These are phyloP conservation scores for Pichia sp. DNA, from an alignment of 1,139 yeast genomes.

Conservation along the genomic window DNA sequence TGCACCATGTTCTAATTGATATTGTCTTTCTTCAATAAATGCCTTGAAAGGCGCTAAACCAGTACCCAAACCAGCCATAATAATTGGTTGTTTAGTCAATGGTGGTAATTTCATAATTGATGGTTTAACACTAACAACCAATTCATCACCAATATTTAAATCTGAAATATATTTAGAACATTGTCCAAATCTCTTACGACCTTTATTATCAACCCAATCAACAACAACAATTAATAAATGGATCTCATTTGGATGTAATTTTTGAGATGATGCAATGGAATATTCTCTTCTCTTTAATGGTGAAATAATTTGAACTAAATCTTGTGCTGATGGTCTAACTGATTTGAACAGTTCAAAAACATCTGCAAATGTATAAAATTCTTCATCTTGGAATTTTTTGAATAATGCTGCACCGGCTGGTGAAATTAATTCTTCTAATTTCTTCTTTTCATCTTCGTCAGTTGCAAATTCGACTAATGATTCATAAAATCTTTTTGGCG, in stretches of 20 bases:
- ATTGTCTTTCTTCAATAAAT: conserved; percentile 87
- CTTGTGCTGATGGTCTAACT: conserved; percentile 73
- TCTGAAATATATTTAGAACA: conserved; percentile 88
- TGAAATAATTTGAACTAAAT: conserved; percentile 65
- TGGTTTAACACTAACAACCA: conserved; percentile 92
- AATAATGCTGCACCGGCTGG: conserved; percentile 83
- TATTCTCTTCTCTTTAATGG: conserved; percentile 96
- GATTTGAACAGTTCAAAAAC: conserved; percentile 73
- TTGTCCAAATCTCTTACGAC: conserved; percentile 87
- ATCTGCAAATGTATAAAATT: conserved; percentile 76
- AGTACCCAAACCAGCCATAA: conserved; percentile 97
- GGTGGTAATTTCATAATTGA: conserved; percentile 96
- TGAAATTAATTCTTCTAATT: conserved; percentile 57
- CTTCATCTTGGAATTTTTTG: conserved; percentile 81
- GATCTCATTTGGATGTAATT: conserved; percentile 82
- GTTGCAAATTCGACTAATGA: conserved; percentile 67
- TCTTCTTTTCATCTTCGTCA: conserved; percentile 59
- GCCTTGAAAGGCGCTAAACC: conserved; percentile 99
- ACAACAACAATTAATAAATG: conserved; percentile 92
- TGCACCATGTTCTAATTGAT: conserved; percentile 86
- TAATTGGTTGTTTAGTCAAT: conserved; percentile 77
- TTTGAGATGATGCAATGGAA: conserved; percentile 97
- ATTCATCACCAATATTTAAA: conserved; percentile 70
- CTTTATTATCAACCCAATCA: conserved; percentile 87
- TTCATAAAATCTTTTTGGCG: conserved; percentile 92